phyloP scores from a whole-genome alignment of 306 rosid species.

The Vigna unguiculata region DNA sequence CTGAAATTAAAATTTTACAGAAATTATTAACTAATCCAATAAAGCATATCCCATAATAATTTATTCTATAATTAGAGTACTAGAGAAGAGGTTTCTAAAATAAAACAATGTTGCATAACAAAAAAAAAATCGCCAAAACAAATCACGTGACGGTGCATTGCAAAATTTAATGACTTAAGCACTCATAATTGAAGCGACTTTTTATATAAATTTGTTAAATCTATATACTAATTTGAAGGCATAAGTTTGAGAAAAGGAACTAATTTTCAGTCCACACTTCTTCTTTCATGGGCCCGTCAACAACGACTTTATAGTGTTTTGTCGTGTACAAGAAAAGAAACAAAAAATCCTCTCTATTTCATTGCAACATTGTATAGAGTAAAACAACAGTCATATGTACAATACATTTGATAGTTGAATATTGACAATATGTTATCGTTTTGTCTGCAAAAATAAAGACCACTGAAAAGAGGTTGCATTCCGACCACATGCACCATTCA shows the following conservation, averaged over 20 bases:
- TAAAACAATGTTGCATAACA: no score
- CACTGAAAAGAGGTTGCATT: conserved; percentile 18
- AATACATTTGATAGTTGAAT: conserved; percentile 23
- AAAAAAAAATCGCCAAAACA: no score
- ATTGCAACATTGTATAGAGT: conserved; percentile 20
- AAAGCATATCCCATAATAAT: background rate
- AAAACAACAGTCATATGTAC: conserved; percentile 46
- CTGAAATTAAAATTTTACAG: background rate
- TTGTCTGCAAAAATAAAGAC: background rate
- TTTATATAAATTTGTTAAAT: no score
- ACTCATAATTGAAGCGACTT: no score
- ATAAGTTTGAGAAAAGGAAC: no score
- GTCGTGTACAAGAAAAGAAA: background rate
- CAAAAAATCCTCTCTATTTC: conserved; percentile 32
- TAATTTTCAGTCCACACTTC: background rate
- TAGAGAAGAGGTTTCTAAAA: no score
- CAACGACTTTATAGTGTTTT: conserved; percentile 19
- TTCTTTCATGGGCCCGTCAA: background rate
- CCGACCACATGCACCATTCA: conserved; percentile 42
- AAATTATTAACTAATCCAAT: background rate
- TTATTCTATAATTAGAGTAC: background rate
- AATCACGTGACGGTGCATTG: no score
- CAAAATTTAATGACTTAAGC: no score
- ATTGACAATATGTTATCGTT: conserved; percentile 33
- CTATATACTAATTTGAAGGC: no score